A percentile compares a stretch with the other conserved stretches of the same genome.
Evolutionary conservation across 345 rosid species (phyloP).

Genomic region (Hirschfeldia incana): DNA sequence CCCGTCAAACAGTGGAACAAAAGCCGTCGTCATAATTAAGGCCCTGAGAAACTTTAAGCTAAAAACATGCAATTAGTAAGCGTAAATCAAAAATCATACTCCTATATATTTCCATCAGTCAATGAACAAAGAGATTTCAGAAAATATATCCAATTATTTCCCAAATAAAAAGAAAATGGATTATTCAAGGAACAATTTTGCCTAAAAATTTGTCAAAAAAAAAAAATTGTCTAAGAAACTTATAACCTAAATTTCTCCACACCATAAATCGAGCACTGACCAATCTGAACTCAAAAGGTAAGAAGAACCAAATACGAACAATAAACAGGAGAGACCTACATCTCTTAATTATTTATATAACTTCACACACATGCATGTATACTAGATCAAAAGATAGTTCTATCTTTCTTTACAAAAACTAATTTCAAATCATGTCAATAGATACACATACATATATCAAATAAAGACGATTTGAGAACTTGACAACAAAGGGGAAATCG

Average conservation of each 20-base stretch:
- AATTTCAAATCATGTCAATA: background rate
- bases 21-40: background rate
- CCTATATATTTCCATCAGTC: no score
- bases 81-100: no score
- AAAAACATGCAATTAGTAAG: no score
- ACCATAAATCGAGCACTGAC: background rate
- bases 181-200: background rate
- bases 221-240: background rate
- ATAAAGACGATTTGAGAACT: background rate
- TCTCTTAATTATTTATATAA: background rate
- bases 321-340: background rate
- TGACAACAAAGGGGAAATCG: background rate
- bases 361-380: no score
- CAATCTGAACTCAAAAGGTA: background rate
- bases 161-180: background rate
- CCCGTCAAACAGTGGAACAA: slow-evolving; percentile 13
- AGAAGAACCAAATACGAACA: background rate
- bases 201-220: no score
- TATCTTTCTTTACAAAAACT: no score
- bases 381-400: no score
- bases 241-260: background rate
- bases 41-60: background rate
- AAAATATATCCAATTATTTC: no score
- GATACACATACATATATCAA: background rate
- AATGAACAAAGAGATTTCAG: no score